Base-by-base conservation (phyloP, 1,284 basidiomycete species). In the Vanrija pseudolonga region DNA sequence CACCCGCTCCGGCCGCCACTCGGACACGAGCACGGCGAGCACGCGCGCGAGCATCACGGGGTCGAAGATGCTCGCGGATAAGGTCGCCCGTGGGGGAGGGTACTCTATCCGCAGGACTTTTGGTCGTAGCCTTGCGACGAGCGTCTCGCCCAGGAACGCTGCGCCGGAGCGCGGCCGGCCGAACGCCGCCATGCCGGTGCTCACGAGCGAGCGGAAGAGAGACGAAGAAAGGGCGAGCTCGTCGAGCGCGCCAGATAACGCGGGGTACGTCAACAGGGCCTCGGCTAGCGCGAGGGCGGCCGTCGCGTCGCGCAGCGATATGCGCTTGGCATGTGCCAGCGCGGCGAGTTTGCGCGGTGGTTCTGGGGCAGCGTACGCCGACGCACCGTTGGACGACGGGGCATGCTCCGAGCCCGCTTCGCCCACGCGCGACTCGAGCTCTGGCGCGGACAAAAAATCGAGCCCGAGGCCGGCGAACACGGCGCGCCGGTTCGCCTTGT, bases 41-140 rank as follows among this genome's bases (percentile, higher is more conserved):
- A 54, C 55, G 43, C 58, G 58, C 9, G 58, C 46, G 23, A 60
- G 55, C 3, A 56, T 43, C 6, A 60, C 58, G 4, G 58, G 58
- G 23, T 60, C 58, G 22, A 60, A 57, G 11, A 53, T 44, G 24
- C 46, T 42, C 15, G 43, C 47, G 5, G 42, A 23, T 3, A 15
- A 18, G 3, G n/a, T 20, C 5, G n/a, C 24, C 8, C 43, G 45
- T 1, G 55, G 42, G 0, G 51, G 20, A 3, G 58, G 58, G 23
- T 51, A 60, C 42, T 51, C 26, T 32, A 60, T 51, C 15, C 38
- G 45, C 3, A 60, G 20, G 5, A 20, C 47, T 6, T 44, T 41
- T 2, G 58, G 58, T n/a, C 40, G 44, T 9, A 60, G 52, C n/a
- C 40, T 45, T 2, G 55, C 47, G 15, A 60, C 52, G 12, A 60